A percentile compares a stretch with the other conserved stretches of the same genome.
Conservation (phyloP, 2,329 filamentous ascomycete genomes). For the Botrytis porri region DNA sequence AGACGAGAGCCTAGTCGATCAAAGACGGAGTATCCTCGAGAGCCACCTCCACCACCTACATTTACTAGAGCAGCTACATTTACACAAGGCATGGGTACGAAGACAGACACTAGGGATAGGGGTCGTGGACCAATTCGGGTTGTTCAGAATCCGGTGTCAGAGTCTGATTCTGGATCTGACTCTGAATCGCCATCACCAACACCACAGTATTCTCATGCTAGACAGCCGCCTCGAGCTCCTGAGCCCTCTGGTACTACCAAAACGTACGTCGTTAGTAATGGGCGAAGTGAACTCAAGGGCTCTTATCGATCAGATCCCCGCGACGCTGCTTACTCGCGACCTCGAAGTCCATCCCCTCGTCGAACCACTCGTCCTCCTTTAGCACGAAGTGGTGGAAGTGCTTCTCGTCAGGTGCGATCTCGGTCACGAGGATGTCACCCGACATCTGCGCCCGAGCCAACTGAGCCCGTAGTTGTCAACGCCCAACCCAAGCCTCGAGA, state of each 20-base stretch:
- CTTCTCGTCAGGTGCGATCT: conserved; percentile 21
- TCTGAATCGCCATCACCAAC: conserved; percentile 16
- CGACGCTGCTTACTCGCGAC: conserved; percentile 26
- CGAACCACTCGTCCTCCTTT: conserved; percentile 25
- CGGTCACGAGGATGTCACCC: conserved; percentile 25
- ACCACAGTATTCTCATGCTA: conserved; percentile 11
- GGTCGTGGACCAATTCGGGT: conserved; percentile 30
- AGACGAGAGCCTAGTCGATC: conserved; percentile 35
- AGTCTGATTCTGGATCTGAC: conserved; percentile 14
- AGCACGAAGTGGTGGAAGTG: conserved; percentile 16
- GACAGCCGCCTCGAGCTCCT: conserved; percentile 21
- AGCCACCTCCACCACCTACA: conserved; percentile 27
- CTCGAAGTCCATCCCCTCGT: conserved; percentile 32
- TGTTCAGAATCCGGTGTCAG: background rate
- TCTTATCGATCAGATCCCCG: conserved; percentile 28
- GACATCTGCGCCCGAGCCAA: conserved; percentile 20
- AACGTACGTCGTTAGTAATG: conserved; percentile 25
- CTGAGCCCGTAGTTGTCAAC: conserved; percentile 24
- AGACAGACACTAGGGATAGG: conserved; percentile 23
- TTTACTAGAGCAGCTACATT: conserved; percentile 35
- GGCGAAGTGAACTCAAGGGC: conserved; percentile 22
- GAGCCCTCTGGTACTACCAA: conserved; percentile 29
- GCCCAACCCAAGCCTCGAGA: conserved; percentile 27
- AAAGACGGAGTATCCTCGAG: conserved; percentile 34
- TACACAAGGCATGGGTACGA: conserved; percentile 16